A percentile compares a stretch with the other conserved stretches of the same genome.
Conservation (phyloP, 2,329 filamentous ascomycete species). For the Exophiala viscosa region DNA sequence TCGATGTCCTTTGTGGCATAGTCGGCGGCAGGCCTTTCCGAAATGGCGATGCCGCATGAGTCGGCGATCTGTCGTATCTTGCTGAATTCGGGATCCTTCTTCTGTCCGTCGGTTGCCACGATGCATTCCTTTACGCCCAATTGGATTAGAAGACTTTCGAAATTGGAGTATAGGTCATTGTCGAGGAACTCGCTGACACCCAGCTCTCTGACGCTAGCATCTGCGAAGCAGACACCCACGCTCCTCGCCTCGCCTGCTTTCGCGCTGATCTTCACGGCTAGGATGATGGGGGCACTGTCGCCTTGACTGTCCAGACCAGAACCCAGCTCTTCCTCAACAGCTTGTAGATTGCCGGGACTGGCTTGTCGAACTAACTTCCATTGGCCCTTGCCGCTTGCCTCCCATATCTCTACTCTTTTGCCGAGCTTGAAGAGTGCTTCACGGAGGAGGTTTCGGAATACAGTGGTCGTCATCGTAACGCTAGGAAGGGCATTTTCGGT, state of each 20-base stretch:
- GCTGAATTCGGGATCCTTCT: slow-evolving; percentile 81
- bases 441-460: slow-evolving; percentile 91
- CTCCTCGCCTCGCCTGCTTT: slow-evolving; percentile 79
- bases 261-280: slow-evolving; percentile 89
- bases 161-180: slow-evolving; percentile 97
- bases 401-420: slow-evolving; percentile 88
- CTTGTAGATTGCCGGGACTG: slow-evolving; percentile 92
- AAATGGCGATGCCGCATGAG: slow-evolving; percentile 84
- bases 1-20: slow-evolving; percentile 92
- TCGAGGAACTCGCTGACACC: slow-evolving; percentile 98
- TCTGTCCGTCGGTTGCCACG: slow-evolving; percentile 70
- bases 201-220: slow-evolving; percentile 91
- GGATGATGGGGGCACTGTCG: slow-evolving; percentile 75
- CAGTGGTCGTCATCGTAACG: slow-evolving; percentile 91
- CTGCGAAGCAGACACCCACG: slow-evolving; percentile 94
- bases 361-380: slow-evolving; percentile 92
- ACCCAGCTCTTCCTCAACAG: slow-evolving; percentile 92
- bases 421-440: slow-evolving; percentile 89
- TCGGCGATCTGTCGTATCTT: slow-evolving; percentile 88
- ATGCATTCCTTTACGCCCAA: slow-evolving; percentile 92
- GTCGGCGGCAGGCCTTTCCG: slow-evolving; percentile 71
- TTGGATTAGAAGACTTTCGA: slow-evolving; percentile 93
- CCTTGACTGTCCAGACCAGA: slow-evolving; percentile 53
- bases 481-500: slow-evolving; percentile 83
- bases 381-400: slow-evolving; percentile 67